Percentiles rank a stretch among this genome's conserved stretches.
These are phyloP conservation scores for Aspergillus taichungensis DNA, from an alignment of 495 filamentous ascomycete genomes.

Conservation along the genomic window DNA sequence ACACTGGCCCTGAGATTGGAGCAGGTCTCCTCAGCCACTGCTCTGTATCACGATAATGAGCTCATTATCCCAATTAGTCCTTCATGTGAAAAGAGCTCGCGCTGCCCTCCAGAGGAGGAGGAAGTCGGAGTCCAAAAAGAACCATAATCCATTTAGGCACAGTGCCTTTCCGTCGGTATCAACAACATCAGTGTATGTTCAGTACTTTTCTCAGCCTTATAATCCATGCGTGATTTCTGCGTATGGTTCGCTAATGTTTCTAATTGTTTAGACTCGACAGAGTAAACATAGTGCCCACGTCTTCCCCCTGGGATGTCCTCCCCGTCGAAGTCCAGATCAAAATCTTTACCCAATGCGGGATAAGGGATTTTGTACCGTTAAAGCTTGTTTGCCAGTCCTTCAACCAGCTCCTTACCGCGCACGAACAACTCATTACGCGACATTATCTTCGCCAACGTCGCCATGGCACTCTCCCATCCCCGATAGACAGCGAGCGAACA, in stretches of 20 bases:
- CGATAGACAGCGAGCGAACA: constrained; percentile 27
- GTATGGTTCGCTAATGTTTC: constrained; percentile 6
- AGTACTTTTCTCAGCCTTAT: neutral
- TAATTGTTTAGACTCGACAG: constrained; percentile 4
- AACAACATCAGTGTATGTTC: constrained; percentile 12
- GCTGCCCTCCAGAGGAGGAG: constrained; percentile 24
- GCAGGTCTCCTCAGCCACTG: constrained; percentile 20
- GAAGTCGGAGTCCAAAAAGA: constrained; percentile 22
- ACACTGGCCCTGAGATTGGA: constrained; percentile 13
- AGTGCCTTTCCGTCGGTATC: constrained; percentile 13
- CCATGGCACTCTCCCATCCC: constrained; percentile 39
- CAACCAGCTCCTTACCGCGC: constrained; percentile 22
- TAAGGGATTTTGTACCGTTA: constrained; percentile 27
- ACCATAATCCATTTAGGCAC: constrained; percentile 7
- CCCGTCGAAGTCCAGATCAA: constrained; percentile 38
- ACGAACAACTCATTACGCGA: constrained; percentile 35
- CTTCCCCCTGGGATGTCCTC: constrained; percentile 31
- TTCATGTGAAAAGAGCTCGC: constrained; percentile 28
- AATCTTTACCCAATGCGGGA: constrained; percentile 36
- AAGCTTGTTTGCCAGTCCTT: constrained; percentile 37
- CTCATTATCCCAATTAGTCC: constrained; percentile 25
- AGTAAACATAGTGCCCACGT: constrained; percentile 12
- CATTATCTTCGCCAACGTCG: constrained; percentile 37
- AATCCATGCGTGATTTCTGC: no score
- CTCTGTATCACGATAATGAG: constrained; percentile 27